Evolutionary conservation across 164 flowering plant genomes (phyloP).

Genomic region (Protea cynaroides): DNA sequence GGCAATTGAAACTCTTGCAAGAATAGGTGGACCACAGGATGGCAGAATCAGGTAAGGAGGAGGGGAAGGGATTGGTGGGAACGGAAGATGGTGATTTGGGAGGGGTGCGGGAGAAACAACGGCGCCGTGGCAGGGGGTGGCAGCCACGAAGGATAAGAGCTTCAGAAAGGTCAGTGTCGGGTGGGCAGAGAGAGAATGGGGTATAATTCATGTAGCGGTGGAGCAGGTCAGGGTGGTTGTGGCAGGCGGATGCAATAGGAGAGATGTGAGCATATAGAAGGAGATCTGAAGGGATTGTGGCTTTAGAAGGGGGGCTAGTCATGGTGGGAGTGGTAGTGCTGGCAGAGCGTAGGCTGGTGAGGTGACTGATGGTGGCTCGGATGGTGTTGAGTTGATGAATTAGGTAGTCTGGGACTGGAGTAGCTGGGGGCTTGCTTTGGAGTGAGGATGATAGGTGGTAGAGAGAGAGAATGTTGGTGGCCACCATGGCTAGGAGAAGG

Average conservation of each 20-base stretch:
- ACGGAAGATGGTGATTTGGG: slow-evolving; percentile 28
- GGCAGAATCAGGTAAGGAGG: slow-evolving; percentile 43
- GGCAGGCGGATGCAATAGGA: slow-evolving; percentile 86
- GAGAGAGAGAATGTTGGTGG: slow-evolving; percentile 92
- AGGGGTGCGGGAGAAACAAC: slow-evolving; percentile 72
- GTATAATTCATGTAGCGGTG: slow-evolving; percentile 78
- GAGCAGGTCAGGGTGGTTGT: slow-evolving; percentile 65
- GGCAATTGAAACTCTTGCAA: slow-evolving; percentile 55
- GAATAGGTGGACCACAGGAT: slow-evolving; percentile 43
- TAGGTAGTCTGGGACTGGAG: slow-evolving; percentile 71
- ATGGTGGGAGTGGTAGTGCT: slow-evolving; percentile 15
- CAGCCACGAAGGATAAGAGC: slow-evolving; percentile 79
- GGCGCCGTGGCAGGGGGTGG: slow-evolving; percentile 90
- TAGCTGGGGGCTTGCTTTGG: slow-evolving; percentile 32
- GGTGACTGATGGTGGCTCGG: slow-evolving; percentile 85
- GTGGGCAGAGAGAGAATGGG: slow-evolving; percentile 65
- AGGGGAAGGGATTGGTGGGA: slow-evolving; percentile 38
- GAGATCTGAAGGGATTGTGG: slow-evolving; percentile 60
- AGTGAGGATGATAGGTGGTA: slow-evolving; percentile 83
- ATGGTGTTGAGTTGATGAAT: slow-evolving; percentile 72
- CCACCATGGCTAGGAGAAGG: slow-evolving; percentile 86
- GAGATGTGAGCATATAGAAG: slow-evolving; percentile 58
- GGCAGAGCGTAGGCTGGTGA: slow-evolving; percentile 47
- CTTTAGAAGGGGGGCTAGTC: slow-evolving; percentile 6
- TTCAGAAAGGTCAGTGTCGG: slow-evolving; percentile 55